Evolutionary conservation across 352 stramenopile genomes (phyloP), one percentile per base, ranked within the genome.

Genomic region (Globisporangium takayamanum): DNA sequence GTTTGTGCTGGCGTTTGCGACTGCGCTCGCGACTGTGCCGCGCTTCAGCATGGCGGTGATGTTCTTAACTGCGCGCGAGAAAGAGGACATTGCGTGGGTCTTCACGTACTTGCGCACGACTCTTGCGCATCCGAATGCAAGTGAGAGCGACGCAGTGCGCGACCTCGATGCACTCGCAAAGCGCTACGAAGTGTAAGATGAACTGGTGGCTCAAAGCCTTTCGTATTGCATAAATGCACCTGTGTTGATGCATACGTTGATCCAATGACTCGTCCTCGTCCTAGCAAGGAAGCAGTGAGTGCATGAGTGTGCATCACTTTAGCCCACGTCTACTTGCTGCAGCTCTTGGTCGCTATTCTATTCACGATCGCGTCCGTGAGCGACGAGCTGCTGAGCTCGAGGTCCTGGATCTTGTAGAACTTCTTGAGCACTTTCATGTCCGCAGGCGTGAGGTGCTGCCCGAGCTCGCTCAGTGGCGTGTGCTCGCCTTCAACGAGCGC

Each of bases 301-400:
- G 30, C 30, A 36, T 36, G 22, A 22, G 22, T 22, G 22, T 22
- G 22, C 30, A 5, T 36, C 5, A 12, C 41, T n/a, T 7, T 46
- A 6, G 15, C 28, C 8, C 8, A 18, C 8, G 11, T 42, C 73
- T 81, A 94, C 63, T 94, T 94, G 76, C 62, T 88, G 73, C 79
- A 91, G 63, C 72, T 89, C 67, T 94, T 94, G 44, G 81, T 92
- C n/a, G 84, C 84, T 86, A 94, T 94, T 79, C 82, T 77, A 50
- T 76, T 87, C 12, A 74, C 70, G 42, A 87, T 80, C 11, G 84
- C 84, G 54, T 94, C 84, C 3, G 75, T 61, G 3, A 94, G 66
- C 26, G 80, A 74, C 55, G 80, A 88, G 41, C 63, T 64, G 44
- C 66, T 72, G 26, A 94, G 74, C 60, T 94, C 84, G 45, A 78